These are phyloP conservation scores for Fomitopsis schrenkii DNA, from an alignment of 1,284 basidiomycete species.

Conservation along the genomic window DNA sequence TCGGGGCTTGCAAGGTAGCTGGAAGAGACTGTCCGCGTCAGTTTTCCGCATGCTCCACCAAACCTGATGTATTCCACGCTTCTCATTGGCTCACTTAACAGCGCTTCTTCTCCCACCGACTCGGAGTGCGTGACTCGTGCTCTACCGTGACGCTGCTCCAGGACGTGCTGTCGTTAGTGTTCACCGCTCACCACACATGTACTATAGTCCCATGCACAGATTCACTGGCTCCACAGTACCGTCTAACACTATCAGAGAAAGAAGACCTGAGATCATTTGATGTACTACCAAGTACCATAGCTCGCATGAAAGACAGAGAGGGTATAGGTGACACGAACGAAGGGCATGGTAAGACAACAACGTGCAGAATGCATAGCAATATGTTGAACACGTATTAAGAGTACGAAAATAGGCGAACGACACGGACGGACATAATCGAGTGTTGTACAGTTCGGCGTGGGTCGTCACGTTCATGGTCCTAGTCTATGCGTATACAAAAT, in stretches of 20 bases:
- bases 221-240: too few species aligned
- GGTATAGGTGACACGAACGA: background rate
- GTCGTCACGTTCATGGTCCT: background rate
- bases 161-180: too few species aligned
- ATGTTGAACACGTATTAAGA: background rate
- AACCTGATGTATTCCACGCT: too few species aligned
- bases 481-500: background rate
- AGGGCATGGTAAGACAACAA: constrained; percentile 1
- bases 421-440: background rate
- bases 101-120: too few species aligned
- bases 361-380: background rate
- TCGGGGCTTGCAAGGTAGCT: too few species aligned
- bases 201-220: too few species aligned
- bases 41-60: too few species aligned
- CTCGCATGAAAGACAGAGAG: background rate
- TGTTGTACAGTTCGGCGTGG: background rate
- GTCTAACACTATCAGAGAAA: background rate
- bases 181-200: too few species aligned
- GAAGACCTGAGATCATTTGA: background rate
- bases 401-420: background rate
- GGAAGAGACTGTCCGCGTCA: too few species aligned
- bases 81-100: too few species aligned
- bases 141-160: too few species aligned
- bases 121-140: too few species aligned
- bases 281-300: background rate